These are phyloP conservation scores for Yamadazyma friedrichii DNA, from an alignment of 1,139 yeast species.

Conservation along the genomic window DNA sequence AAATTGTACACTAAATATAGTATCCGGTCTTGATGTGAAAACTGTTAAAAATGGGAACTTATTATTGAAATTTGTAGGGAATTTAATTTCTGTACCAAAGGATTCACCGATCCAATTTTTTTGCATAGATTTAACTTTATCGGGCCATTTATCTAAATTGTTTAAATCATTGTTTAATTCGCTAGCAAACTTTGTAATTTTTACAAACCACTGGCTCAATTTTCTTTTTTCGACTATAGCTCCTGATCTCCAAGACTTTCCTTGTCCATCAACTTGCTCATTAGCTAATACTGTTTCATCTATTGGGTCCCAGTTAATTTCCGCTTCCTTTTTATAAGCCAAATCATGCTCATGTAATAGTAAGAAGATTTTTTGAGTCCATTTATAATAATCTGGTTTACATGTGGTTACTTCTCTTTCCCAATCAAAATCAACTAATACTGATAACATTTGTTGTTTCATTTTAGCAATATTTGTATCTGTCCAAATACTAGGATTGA, in stretches of 20 bases:
- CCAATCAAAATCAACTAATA: conserved; percentile 94
- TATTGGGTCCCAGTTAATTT: conserved; percentile 96
- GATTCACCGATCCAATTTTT: conserved; percentile 91
- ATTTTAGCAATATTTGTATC: conserved; percentile 69
- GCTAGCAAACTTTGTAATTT: conserved; percentile 78
- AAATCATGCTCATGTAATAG: conserved; percentile 70
- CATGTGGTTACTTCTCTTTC: conserved; percentile 87
- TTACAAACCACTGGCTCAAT: conserved; percentile 89
- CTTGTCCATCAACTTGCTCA: conserved; percentile 91
- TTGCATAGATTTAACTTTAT: conserved; percentile 87
- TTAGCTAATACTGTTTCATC: conserved; percentile 93
- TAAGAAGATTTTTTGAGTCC: conserved; percentile 86
- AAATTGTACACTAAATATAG: conserved; percentile 78
- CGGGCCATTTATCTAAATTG: conserved; percentile 74
- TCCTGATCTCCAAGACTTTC: conserved; percentile 95
- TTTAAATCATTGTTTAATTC: conserved; percentile 63
- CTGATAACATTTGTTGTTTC: conserved; percentile 75
- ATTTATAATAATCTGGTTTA: conserved; percentile 80
- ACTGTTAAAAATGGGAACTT: conserved; percentile 38
- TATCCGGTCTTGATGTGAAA: conserved; percentile 90
- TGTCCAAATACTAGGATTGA: conserved; percentile 85
- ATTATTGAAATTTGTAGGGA: conserved; percentile 24
- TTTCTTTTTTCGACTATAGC: conserved; percentile 82
- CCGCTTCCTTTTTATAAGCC: conserved; percentile 83
- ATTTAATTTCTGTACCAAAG: conserved; percentile 68